Percentiles rank a stretch among this genome's conserved stretches.
phyloP scores from a whole-genome alignment of 352 stramenopile genomes.

The Elongisporangium senticosum region DNA sequence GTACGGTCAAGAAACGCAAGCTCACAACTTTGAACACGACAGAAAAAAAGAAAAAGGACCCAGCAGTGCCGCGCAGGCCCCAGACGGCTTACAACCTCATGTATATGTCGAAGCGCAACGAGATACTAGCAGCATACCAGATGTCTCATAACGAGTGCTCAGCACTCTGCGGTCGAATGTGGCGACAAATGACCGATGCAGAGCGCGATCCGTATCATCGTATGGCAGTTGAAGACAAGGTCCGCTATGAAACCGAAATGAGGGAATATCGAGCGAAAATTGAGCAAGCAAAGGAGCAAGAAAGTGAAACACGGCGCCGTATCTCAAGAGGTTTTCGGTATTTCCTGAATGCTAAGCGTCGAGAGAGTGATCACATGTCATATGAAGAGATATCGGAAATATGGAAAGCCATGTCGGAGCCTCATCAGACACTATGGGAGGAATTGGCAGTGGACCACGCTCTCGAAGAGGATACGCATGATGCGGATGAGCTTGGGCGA shows the following conservation, averaged over 20 bases:
- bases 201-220: conserved; percentile 46
- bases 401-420: conserved; percentile 28
- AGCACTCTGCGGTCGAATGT: conserved; percentile 46
- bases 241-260: conserved; percentile 38
- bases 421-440: conserved; percentile 29
- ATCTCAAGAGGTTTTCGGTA: conserved; percentile 14
- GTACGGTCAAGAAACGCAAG: conserved; percentile 9
- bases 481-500: conserved; percentile 10
- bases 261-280: conserved; percentile 15
- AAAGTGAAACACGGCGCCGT: neutral
- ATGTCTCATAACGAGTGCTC: conserved; percentile 68
- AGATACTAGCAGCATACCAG: conserved; percentile 47
- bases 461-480: conserved; percentile 2
- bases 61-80: conserved; percentile 18
- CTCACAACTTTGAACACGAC: neutral
- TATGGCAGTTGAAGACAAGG: conserved; percentile 49
- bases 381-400: conserved; percentile 22
- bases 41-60: conserved; percentile 16
- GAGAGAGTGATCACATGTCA: conserved; percentile 19
- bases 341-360: conserved; percentile 27
- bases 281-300: conserved; percentile 8
- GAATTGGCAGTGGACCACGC: conserved; percentile 22
- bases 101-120: conserved; percentile 48
- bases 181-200: conserved; percentile 46
- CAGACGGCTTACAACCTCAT: conserved; percentile 62